A percentile compares a stretch with the other conserved stretches of the same genome.
phyloP scores from a whole-genome alignment of 2,329 filamentous ascomycete genomes.

The Colletotrichum falcatum region DNA sequence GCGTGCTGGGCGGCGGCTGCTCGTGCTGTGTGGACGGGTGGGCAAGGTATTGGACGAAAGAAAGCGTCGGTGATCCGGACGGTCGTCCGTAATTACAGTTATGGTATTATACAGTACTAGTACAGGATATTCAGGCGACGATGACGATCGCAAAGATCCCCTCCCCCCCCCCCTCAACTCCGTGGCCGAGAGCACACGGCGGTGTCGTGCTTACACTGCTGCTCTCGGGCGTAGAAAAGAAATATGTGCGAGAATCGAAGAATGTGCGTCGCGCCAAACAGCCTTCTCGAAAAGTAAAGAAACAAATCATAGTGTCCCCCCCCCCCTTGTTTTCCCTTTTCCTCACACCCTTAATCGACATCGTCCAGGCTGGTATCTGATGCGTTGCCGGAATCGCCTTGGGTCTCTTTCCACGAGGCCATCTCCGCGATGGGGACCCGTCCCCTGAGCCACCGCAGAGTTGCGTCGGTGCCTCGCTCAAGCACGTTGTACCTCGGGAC shows the following conservation, averaged over 20 bases:
- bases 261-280: neutral
- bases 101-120: slow-evolving; percentile 37
- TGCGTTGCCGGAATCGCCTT: slow-evolving; percentile 51
- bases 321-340: neutral
- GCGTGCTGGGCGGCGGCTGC: too few species aligned
- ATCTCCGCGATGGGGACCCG: slow-evolving; percentile 75
- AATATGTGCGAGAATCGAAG: slow-evolving; percentile 37
- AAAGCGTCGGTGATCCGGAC: neutral
- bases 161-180: slow-evolving; percentile 26
- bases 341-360: slow-evolving; percentile 43
- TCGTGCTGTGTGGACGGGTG: too few species aligned
- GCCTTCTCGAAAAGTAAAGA: neutral
- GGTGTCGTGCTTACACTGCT: slow-evolving; percentile 18
- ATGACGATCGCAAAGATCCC: slow-evolving; percentile 17
- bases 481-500: slow-evolving; percentile 88
- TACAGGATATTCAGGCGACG: slow-evolving; percentile 36
- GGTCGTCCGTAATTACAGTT: slow-evolving; percentile 9
- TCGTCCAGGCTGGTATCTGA: slow-evolving; percentile 46
- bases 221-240: slow-evolving; percentile 6
- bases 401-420: slow-evolving; percentile 65
- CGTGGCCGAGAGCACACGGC: slow-evolving; percentile 13
- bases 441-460: slow-evolving; percentile 83
- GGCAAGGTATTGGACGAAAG: neutral
- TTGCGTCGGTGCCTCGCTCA: slow-evolving; percentile 87
- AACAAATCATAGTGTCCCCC: too few species aligned